These are phyloP conservation scores for Pecoramyces ruminantium DNA, from an alignment of 192 early-diverging fungal species.

Conservation along the genomic window DNA sequence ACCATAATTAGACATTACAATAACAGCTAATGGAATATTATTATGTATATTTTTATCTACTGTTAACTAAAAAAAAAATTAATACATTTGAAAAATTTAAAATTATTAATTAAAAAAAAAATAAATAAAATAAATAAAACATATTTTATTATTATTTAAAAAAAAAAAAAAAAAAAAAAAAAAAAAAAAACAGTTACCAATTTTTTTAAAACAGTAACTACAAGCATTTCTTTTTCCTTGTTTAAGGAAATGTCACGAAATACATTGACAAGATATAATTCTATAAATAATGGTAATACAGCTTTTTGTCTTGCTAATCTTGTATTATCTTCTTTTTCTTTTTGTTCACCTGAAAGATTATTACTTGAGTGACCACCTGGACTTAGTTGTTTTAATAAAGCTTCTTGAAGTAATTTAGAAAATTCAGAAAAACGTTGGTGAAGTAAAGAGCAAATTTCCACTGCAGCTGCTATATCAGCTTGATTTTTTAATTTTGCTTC, in stretches of 20 bases:
- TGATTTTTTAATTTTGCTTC: constrained; percentile 62
- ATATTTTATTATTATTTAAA: not conserved
- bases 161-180: not conserved
- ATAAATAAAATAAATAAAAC: too few species aligned
- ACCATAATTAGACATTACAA: not conserved
- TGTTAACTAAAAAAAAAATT: not conserved
- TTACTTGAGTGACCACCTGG: constrained; percentile 31
- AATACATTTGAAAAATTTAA: too few species aligned
- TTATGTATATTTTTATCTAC: not conserved
- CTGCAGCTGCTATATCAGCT: constrained; percentile 59
- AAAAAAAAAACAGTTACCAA: constrained; percentile 7
- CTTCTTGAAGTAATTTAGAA: constrained; percentile 41
- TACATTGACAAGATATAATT: constrained; percentile 74
- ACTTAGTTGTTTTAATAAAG: constrained; percentile 44
- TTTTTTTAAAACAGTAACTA: constrained; percentile 15
- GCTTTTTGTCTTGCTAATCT: constrained; percentile 47
- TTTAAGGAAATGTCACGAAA: constrained; percentile 16
- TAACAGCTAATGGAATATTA: not conserved
- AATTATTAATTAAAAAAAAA: too few species aligned
- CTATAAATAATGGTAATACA: constrained; percentile 51
- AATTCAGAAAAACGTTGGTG: constrained; percentile 87
- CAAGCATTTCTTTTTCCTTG: constrained; percentile 43
- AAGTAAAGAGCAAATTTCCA: constrained; percentile 61
- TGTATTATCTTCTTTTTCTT: constrained; percentile 67
- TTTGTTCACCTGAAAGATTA: constrained; percentile 51